Evolutionary conservation across 371 early-diverging fungal species (phyloP), one percentile per base, ranked within the genome.

Genomic region (Neoconidiobolus thromboides): DNA sequence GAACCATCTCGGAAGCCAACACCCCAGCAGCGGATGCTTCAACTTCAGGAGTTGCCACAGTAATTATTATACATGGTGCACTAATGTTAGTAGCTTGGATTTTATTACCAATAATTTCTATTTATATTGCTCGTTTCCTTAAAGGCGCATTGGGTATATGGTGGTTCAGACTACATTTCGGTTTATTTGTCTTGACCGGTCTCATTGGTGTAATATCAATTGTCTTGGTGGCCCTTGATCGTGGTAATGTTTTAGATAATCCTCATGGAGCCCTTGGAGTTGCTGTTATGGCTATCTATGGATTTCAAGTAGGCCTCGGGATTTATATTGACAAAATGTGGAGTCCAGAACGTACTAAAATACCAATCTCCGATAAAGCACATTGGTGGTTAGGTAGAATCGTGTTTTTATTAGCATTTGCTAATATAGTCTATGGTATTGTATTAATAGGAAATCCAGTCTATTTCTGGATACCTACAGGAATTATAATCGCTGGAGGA

Each of bases 71-170:
- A 37, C 56, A 55, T 26, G 56, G 56, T 12, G 3, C 36, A 2
- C 43, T 40, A 4, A 55, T 55, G 56, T n/a, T 55, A 9, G 6
- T 55, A 2, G 56, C 56, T 12, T 55, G 56, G 56, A n/a, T 55
- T 2, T 6, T 55, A 4, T 43, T 55, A 43, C 56, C 56, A 3
- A 41, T 44, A 6, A 55, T 55, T 15, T 14, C 26, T 37, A 55
- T 55, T 43, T 55, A 43, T 55, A 55, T 55, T 6, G 56, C 56
- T 3, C 3, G 43, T 12, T 55, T 43, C 26, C 5, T 40, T 6
- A 55, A 55, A 26, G 43, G 43, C 9, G 14, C 6, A 4, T 37
- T 55, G 14, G 56, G 56, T 43, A 44, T 43, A 15, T 55, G 42
- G 56, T 55, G 56, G 56, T 55, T 55, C 26, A 40, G 46, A 44